phyloP scores from a whole-genome alignment of 495 filamentous ascomycete species.

The Jackrogersella multiformis region DNA sequence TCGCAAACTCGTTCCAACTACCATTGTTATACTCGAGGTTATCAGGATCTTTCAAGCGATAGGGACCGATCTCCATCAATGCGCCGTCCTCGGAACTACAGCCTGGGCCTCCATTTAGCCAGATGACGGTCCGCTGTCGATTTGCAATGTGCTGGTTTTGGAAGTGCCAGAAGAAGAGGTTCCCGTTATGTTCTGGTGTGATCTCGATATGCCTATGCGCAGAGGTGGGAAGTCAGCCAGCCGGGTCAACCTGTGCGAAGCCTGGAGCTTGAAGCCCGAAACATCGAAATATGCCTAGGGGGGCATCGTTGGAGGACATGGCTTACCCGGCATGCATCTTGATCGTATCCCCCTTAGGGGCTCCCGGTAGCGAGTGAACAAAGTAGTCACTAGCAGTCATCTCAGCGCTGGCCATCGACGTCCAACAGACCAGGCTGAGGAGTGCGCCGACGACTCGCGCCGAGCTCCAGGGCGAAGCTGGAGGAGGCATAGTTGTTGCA shows the following conservation, averaged over 20 bases:
- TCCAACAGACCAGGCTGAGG: constrained; percentile 48
- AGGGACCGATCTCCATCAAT: constrained; percentile 97
- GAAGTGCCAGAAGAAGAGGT: constrained; percentile 98
- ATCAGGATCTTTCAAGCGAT: constrained; percentile 79
- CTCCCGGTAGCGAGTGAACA: constrained; percentile 82
- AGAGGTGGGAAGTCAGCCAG: constrained; percentile 42
- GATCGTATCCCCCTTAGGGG: constrained; percentile 79
- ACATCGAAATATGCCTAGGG: neutral
- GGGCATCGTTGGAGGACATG: too few relatives aligned
- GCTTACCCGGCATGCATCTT: constrained; percentile 99
- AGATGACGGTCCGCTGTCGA: constrained; percentile 89
- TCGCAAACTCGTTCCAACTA: constrained; percentile 97
- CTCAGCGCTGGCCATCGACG: constrained; percentile 47
- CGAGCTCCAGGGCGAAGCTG: constrained; percentile 48
- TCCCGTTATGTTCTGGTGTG: constrained; percentile 81
- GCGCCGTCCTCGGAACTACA: constrained; percentile 98
- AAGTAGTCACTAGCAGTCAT: constrained; percentile 84
- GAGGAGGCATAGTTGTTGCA: constrained; percentile 38
- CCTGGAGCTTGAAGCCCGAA: too few relatives aligned
- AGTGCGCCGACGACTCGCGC: constrained; percentile 46
- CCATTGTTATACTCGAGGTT: constrained; percentile 85
- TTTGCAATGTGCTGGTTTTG: constrained; percentile 95
- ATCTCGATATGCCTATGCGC: constrained; percentile 86
- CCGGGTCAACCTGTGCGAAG: neutral
- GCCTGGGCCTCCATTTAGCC: constrained; percentile 96